A percentile compares a stretch with the other conserved stretches of the same genome.
These are phyloP conservation scores for Leishmania tarentolae DNA, from an alignment of 208 protist genomes.

Conservation along the genomic window DNA sequence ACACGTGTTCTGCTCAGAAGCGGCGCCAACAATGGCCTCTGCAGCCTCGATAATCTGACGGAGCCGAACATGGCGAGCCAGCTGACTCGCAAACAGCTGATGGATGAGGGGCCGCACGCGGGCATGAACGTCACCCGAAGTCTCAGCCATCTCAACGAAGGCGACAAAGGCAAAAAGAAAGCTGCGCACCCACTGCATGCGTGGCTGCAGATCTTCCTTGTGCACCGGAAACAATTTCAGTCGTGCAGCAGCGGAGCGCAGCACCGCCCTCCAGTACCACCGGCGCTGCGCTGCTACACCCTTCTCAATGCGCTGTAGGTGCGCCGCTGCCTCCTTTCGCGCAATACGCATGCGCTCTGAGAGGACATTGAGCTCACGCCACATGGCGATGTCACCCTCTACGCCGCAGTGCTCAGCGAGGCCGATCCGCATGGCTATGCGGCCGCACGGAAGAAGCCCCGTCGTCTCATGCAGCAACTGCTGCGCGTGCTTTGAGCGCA, in stretches of 20 bases:
- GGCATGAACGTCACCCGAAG: conserved; percentile 52
- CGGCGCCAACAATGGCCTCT: not conserved
- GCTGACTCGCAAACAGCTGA: conserved; percentile 71
- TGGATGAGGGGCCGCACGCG: conserved; percentile 52
- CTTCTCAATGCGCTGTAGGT: conserved; percentile 80
- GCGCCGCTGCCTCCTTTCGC: conserved; percentile 49
- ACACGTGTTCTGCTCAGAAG: not conserved
- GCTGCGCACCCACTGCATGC: conserved; percentile 84
- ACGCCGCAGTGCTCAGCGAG: conserved; percentile 71
- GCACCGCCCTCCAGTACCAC: conserved; percentile 89
- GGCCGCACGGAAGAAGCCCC: conserved; percentile 73
- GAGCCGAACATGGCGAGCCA: conserved; percentile 38
- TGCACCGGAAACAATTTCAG: conserved; percentile 80
- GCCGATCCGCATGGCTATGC: conserved; percentile 69
- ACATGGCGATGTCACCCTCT: conserved; percentile 78
- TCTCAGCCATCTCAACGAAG: conserved; percentile 73
- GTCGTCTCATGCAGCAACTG: conserved; percentile 75
- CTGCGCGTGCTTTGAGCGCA: conserved; percentile 86
- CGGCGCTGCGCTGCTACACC: conserved; percentile 80
- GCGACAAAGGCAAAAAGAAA: conserved; percentile 81
- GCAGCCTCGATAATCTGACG: conserved; percentile 17
- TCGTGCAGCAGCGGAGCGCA: conserved; percentile 54
- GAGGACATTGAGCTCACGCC: conserved; percentile 87
- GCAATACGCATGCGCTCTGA: conserved; percentile 65
- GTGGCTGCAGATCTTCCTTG: conserved; percentile 67